These are phyloP conservation scores for Beauveria asiatica DNA, from an alignment of 2,329 filamentous ascomycete species.

Conservation along the genomic window DNA sequence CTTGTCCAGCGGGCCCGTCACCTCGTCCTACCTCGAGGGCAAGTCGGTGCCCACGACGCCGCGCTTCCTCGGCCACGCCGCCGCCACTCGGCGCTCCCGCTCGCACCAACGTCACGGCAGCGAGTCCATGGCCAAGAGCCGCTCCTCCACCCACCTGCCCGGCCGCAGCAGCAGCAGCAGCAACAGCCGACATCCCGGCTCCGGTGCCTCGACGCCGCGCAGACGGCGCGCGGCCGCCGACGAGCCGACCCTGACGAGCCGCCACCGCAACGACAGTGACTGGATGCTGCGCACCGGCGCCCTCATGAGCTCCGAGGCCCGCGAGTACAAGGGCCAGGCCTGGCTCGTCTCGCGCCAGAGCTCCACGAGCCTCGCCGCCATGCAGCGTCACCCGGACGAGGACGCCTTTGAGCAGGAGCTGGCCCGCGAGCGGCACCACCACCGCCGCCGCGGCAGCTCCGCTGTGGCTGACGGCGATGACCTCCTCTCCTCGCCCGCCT, in stretches of 20 bases:
- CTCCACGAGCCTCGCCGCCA: conserved; percentile 51
- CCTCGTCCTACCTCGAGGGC: conserved; percentile 49
- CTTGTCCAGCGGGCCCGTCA: conserved; percentile 24
- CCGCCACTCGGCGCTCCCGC: conserved; percentile 39
- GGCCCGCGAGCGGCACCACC: conserved; percentile 35
- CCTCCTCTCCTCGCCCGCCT: conserved; percentile 19
- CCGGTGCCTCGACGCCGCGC: conserved; percentile 26
- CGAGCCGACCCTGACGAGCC: conserved; percentile 21
- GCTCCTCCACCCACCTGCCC: conserved; percentile 50
- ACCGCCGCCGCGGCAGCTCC: conserved; percentile 40
- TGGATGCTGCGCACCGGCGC: conserved; percentile 59
- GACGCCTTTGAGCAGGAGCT: conserved; percentile 44
- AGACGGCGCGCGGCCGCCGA: conserved; percentile 25
- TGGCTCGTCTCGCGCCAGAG: conserved; percentile 60
- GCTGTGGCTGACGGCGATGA: conserved; percentile 30
- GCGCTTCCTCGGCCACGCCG: conserved; percentile 50
- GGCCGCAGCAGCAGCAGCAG: conserved; percentile 12
- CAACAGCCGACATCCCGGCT: conserved; percentile 14
- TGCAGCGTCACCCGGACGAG: conserved; percentile 40
- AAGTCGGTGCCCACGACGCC: conserved; percentile 58
- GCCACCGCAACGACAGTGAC: conserved; percentile 45
- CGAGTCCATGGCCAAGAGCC: conserved; percentile 46
- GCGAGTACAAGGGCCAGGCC: conserved; percentile 60
- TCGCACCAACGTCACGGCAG: conserved; percentile 35
- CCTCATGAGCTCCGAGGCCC: conserved; percentile 50